Conservation (phyloP, 2,329 filamentous ascomycete species). For the Trichoderma afroharzianum region DNA sequence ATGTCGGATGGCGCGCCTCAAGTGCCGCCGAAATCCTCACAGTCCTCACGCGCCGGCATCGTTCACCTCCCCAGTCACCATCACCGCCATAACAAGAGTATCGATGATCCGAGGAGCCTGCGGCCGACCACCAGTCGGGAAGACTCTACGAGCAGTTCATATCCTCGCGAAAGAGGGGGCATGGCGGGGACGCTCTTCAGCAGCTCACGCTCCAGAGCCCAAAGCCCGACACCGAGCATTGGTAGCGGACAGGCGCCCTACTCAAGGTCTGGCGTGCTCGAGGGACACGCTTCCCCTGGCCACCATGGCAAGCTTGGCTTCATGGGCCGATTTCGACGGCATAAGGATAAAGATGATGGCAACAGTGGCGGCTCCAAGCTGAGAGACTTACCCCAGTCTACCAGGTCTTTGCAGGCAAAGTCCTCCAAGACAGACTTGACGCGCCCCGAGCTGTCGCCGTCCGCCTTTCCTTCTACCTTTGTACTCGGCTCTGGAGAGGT, state of each 20-base stretch:
- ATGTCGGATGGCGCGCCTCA: slow-evolving; percentile 43
- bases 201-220: slow-evolving; percentile 55
- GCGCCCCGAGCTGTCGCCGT: slow-evolving; percentile 38
- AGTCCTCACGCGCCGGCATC: slow-evolving; percentile 57
- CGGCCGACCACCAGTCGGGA: slow-evolving; percentile 74
- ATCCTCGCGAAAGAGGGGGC: slow-evolving; percentile 49
- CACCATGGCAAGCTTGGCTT: slow-evolving; percentile 51
- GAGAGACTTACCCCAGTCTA: slow-evolving; percentile 49
- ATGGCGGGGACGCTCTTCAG: slow-evolving; percentile 44
- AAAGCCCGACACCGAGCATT: slow-evolving; percentile 78
- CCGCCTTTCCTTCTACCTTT: slow-evolving; percentile 33
- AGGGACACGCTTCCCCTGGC: slow-evolving; percentile 58
- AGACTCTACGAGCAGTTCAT: slow-evolving; percentile 49
- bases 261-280: slow-evolving; percentile 46
- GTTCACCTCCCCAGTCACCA: slow-evolving; percentile 63
- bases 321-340: slow-evolving; percentile 47
- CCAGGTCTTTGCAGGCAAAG: slow-evolving; percentile 50
- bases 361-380: slow-evolving; percentile 34
- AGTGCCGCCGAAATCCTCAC: slow-evolving; percentile 58
- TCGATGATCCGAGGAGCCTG: slow-evolving; percentile 61
- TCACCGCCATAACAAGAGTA: slow-evolving; percentile 67
- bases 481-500: slow-evolving; percentile 27
- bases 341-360: slow-evolving; percentile 55
- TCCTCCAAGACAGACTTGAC: slow-evolving; percentile 46
- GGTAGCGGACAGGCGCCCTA: slow-evolving; percentile 53